These are phyloP conservation scores for Suillus luteus DNA, from an alignment of 768 basidiomycete genomes.

Conservation along the genomic window DNA sequence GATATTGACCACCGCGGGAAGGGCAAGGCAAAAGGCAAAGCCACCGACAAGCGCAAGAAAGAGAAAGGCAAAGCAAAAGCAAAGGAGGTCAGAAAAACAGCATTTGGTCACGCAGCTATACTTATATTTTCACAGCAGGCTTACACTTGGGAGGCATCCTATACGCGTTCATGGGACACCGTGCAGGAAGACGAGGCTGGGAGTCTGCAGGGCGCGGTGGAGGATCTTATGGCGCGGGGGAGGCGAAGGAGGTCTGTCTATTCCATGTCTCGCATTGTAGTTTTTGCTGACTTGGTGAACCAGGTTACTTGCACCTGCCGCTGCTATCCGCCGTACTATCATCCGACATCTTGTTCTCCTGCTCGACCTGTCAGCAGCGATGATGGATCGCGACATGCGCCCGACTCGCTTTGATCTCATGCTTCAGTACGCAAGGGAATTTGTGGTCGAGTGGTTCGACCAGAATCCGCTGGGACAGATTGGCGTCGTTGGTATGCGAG, in stretches of 20 bases:
- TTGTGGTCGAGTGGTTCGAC: constrained; percentile 97
- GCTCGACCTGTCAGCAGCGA: constrained; percentile 88
- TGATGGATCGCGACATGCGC: constrained; percentile 96
- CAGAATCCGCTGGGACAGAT: constrained; percentile 98
- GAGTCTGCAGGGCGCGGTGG: constrained; percentile 86
- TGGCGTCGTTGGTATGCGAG: constrained; percentile 89
- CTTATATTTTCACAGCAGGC: constrained; percentile 53
- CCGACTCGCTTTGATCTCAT: constrained; percentile 92
- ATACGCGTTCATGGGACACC: constrained; percentile 94
- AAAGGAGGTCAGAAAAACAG: constrained; percentile 31
- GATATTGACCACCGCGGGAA: constrained; percentile 50
- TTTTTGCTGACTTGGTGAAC: constrained; percentile 13
- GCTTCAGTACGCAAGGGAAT: constrained; percentile 88
- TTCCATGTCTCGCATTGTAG: constrained; percentile 3
- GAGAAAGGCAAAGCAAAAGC: constrained; percentile 50
- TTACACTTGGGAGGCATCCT: constrained; percentile 96
- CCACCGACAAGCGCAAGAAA: constrained; percentile 49
- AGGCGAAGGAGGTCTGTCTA: constrained; percentile 72
- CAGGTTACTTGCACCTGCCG: constrained; percentile 79
- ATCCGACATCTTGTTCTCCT: constrained; percentile 93
- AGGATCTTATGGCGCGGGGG: constrained; percentile 84
- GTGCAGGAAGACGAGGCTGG: constrained; percentile 96
- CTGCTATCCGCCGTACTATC: constrained; percentile 90
- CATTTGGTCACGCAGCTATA: neutral
- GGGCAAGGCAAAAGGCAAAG: constrained; percentile 60